Evolutionary conservation across 805 yeast genomes (phyloP).

Genomic region (Zygosaccharomyces bailii): DNA sequence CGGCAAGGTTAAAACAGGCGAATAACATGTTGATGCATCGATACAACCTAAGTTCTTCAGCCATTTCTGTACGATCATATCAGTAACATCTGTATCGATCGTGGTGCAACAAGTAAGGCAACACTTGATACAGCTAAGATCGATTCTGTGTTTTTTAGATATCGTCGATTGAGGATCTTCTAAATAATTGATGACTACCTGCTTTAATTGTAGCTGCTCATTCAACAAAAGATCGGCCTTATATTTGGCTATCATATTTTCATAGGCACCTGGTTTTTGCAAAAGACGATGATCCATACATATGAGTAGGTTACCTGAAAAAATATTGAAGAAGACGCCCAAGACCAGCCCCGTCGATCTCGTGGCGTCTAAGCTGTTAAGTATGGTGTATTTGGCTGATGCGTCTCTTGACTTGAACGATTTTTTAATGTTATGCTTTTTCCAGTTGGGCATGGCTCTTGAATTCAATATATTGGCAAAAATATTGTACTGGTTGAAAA

Average conservation of each 20-base stretch:
- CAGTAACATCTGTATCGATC: conserved; percentile 90
- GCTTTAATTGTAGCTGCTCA: conserved; percentile 83
- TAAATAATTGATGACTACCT: conserved; percentile 90
- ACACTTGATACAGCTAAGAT: conserved; percentile 79
- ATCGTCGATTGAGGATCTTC: conserved; percentile 82
- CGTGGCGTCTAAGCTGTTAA: conserved; percentile 64
- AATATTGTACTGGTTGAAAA: conserved; percentile 82
- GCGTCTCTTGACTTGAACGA: conserved; percentile 37
- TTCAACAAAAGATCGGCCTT: conserved; percentile 73
- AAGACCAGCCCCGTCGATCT: conserved; percentile 82
- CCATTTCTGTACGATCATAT: conserved; percentile 85
- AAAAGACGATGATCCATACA: conserved; percentile 75
- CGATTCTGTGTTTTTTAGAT: conserved; percentile 70
- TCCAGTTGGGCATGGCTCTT: conserved; percentile 41
- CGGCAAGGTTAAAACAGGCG: conserved; percentile 83
- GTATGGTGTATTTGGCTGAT: conserved; percentile 48
- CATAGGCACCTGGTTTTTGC: conserved; percentile 82
- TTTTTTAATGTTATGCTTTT: conserved; percentile 46
- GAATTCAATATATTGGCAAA: conserved; percentile 66
- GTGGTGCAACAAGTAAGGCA: conserved; percentile 84
- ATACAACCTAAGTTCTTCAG: conserved; percentile 83
- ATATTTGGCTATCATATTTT: conserved; percentile 67
- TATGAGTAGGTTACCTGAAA: conserved; percentile 74
- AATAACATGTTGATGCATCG: conserved; percentile 67
- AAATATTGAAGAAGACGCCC: conserved; percentile 77